A percentile compares a stretch with the other conserved stretches of the same genome.
Evolutionary conservation across 768 basidiomycete genomes (phyloP).

Genomic region (Kwoniella botswanensis): DNA sequence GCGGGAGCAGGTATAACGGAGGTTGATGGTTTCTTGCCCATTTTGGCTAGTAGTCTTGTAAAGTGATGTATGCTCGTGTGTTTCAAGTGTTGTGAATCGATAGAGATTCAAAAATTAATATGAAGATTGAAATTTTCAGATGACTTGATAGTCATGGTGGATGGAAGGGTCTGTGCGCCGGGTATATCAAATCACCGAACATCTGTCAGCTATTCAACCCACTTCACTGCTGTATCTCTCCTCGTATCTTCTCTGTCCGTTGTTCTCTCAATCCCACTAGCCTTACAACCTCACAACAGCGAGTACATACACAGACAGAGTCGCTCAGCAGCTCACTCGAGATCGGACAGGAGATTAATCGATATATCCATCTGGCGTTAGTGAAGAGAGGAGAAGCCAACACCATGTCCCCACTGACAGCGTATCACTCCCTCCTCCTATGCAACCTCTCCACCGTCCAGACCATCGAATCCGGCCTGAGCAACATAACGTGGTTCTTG

Average conservation of each 20-base stretch:
- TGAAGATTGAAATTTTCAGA: background rate
- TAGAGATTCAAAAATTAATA: no score
- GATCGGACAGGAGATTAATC: no score
- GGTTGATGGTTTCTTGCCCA: constrained; percentile 24
- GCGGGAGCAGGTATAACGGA: background rate
- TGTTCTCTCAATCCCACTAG: background rate
- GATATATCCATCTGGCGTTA: no score
- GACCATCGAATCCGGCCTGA: constrained; percentile 82
- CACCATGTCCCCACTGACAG: constrained; percentile 23
- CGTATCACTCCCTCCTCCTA: constrained; percentile 80
- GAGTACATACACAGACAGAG: background rate
- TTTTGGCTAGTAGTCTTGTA: background rate
- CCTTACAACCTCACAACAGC: no score
- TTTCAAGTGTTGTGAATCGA: no score
- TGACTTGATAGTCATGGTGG: background rate
- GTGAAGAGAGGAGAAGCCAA: no score
- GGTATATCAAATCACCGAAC: background rate
- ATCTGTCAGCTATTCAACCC: background rate
- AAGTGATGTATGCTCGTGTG: no score
- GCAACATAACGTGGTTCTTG: constrained; percentile 92
- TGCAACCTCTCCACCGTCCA: constrained; percentile 84
- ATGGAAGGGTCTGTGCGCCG: no score
- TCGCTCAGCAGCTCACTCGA: background rate
- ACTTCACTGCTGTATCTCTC: background rate
- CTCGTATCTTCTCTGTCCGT: background rate